Percentiles rank a stretch among this genome's conserved stretches.
These are phyloP conservation scores for Coriaria nepalensis DNA, from an alignment of 306 rosid species.

Conservation along the genomic window DNA sequence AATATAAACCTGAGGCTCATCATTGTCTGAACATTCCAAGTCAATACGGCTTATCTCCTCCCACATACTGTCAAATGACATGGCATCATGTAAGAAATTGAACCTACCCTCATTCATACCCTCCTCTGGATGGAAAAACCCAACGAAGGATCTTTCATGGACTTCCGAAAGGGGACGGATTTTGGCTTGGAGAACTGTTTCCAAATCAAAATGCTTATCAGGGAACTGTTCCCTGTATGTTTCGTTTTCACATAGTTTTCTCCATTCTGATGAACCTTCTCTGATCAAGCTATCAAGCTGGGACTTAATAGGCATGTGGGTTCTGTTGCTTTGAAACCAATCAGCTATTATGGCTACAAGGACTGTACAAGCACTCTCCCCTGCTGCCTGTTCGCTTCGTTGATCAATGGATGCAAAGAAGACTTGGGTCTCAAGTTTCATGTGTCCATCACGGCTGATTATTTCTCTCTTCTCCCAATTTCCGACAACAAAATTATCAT, in stretches of 20 bases:
- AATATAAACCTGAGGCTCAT: conserved; percentile 59
- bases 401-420: conserved; percentile 97
- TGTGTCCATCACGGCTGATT: conserved; percentile 75
- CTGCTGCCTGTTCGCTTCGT: conserved; percentile 96
- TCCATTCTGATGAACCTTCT: conserved; percentile 92
- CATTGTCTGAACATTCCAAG: conserved; percentile 27
- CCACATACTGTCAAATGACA: conserved; percentile 98
- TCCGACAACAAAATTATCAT: conserved; percentile 85
- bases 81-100: conserved; percentile 80
- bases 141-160: conserved; percentile 65
- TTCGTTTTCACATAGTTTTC: conserved; percentile 76
- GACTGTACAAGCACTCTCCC: conserved; percentile 98
- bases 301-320: conserved; percentile 87
- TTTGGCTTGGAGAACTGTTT: conserved; percentile 86
- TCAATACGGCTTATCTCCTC: conserved; percentile 72
- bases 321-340: conserved; percentile 75
- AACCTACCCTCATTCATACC: conserved; percentile 84
- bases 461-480: conserved; percentile 89
- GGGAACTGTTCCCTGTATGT: conserved; percentile 73
- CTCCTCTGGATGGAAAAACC: conserved; percentile 94
- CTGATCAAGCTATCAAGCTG: conserved; percentile 89
- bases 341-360: conserved; percentile 92
- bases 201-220: conserved; percentile 96
- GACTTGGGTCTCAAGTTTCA: conserved; percentile 80
- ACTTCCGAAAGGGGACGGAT: conserved; percentile 76